A percentile compares a stretch with the other conserved stretches of the same genome.
These are phyloP conservation scores for Acrasis kona DNA, from an alignment of 78 protist species.

Conservation along the genomic window DNA sequence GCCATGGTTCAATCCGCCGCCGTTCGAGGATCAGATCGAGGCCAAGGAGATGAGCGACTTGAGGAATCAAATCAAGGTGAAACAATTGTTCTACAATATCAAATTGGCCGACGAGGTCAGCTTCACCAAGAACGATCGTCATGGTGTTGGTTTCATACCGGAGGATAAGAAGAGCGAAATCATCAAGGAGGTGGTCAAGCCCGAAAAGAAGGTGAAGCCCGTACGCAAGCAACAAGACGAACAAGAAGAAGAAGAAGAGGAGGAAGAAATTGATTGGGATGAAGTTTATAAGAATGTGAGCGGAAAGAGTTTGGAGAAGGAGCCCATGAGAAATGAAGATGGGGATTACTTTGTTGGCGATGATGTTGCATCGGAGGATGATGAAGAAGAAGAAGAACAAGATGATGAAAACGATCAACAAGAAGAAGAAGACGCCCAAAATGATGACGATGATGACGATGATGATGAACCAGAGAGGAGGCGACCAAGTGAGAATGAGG, in stretches of 20 bases:
- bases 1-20: slow-evolving; percentile 85
- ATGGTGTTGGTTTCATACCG: background rate
- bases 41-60: background rate
- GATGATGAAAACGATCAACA: background rate
- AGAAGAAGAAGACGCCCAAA: background rate
- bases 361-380: background rate
- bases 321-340: background rate
- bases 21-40: slow-evolving; percentile 21
- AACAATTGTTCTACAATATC: background rate
- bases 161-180: no score
- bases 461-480: background rate
- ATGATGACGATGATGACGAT: background rate
- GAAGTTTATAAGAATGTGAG: background rate
- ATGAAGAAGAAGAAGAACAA: background rate
- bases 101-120: background rate
- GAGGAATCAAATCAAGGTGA: background rate
- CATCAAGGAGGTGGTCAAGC: slow-evolving; percentile 7
- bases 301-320: no score
- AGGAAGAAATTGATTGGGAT: slow-evolving; percentile 9
- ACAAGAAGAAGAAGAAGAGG: background rate
- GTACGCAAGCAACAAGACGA: background rate
- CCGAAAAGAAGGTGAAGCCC: background rate
- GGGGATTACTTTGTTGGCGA: background rate
- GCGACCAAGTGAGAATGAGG: background rate
- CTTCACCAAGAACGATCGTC: background rate